Conservation (phyloP, 257 asterid species). For the Solanum verrucosum region DNA sequence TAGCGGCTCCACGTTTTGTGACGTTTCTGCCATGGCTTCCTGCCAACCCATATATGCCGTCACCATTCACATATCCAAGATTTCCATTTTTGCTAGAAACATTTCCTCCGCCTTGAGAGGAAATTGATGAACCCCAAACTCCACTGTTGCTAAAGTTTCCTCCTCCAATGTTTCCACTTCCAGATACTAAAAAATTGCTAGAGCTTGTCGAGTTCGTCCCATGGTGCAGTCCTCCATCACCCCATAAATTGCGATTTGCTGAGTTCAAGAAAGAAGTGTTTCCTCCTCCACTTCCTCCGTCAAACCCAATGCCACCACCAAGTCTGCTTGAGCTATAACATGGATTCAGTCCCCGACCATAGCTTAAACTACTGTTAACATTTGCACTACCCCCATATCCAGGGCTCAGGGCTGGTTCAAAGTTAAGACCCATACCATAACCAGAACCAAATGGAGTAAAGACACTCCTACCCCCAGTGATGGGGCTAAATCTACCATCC, state of each 20-base stretch:
- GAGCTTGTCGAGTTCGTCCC: slow-evolving; percentile 23
- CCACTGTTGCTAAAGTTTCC: slow-evolving; percentile 15
- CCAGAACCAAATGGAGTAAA: slow-evolving; percentile 5
- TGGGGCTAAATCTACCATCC: slow-evolving; percentile 5
- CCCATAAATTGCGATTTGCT: slow-evolving; percentile 5
- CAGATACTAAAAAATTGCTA: slow-evolving; percentile 34
- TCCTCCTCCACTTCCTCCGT: slow-evolving; percentile 4
- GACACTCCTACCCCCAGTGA: background rate
- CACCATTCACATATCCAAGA: slow-evolving; percentile 34
- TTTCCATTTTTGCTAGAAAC: background rate
- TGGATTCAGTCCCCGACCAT: slow-evolving; percentile 8
- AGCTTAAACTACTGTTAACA: slow-evolving; percentile 30
- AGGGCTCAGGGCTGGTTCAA: slow-evolving; percentile 36
- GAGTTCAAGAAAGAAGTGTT: slow-evolving; percentile 5
- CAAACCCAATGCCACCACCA: slow-evolving; percentile 1
- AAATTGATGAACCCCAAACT: slow-evolving; percentile 36
- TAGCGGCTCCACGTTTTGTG: slow-evolving; percentile 17
- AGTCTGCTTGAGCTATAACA: slow-evolving; percentile 4
- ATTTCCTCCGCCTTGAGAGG: slow-evolving; percentile 23
- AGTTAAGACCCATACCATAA: slow-evolving; percentile 6
- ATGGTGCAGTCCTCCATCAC: slow-evolving; percentile 23
- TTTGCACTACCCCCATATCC: slow-evolving; percentile 35
- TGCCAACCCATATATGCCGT: slow-evolving; percentile 26
- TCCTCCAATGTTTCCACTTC: slow-evolving; percentile 1
- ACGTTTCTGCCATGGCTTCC: slow-evolving; percentile 37